Conservation (phyloP, 345 rosid genomes). For the Arabidopsis suecica region DNA sequence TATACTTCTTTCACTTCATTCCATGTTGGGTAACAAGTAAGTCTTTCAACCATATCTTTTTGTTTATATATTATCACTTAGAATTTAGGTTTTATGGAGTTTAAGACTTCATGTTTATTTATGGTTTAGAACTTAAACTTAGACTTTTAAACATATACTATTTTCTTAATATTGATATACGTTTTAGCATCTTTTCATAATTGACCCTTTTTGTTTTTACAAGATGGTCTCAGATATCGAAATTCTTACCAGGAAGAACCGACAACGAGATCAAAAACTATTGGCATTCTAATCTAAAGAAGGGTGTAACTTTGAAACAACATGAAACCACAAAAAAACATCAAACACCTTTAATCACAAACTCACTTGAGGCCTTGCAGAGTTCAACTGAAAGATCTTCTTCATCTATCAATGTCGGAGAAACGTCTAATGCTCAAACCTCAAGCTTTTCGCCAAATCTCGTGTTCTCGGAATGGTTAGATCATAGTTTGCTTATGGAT, state of each 20-base stretch:
- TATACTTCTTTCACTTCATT: constrained; percentile 71
- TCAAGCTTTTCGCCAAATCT: constrained; percentile 55
- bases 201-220: neutral
- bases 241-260: constrained; percentile 85
- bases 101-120: neutral
- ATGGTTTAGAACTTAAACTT: neutral
- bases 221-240: constrained; percentile 95
- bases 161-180: neutral
- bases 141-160: neutral
- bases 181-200: neutral
- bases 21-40: constrained; percentile 90
- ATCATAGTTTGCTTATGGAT: constrained; percentile 17
- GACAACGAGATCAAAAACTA: constrained; percentile 93
- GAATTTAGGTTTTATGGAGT: neutral
- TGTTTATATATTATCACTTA: neutral
- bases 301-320: constrained; percentile 42
- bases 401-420: constrained; percentile 6
- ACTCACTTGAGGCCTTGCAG: constrained; percentile 2
- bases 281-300: constrained; percentile 92
- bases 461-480: constrained; percentile 77
- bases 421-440: constrained; percentile 23
- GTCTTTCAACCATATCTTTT: constrained; percentile 5
- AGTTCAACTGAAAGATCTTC: constrained; percentile 36
- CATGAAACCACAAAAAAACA: constrained; percentile 43
- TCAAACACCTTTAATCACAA: constrained; percentile 33